Percentiles rank a stretch among this genome's conserved stretches.
These are phyloP conservation scores for Sisymbrium altissimum DNA, from an alignment of 345 rosid species.

Conservation along the genomic window DNA sequence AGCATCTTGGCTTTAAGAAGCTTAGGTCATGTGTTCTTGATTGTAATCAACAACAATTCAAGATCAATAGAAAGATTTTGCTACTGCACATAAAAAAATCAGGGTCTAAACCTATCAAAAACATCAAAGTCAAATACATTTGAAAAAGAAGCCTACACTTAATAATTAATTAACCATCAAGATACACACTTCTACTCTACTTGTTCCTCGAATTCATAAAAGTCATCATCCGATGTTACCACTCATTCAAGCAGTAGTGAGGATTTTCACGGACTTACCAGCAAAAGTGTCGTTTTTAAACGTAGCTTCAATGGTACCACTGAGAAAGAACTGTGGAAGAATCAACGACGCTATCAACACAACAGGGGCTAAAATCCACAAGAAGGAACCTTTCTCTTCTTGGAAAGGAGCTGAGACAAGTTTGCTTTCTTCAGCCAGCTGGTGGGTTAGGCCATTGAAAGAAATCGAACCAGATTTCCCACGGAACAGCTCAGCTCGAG, in stretches of 20 bases:
- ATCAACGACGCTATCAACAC: slow-evolving; percentile 59
- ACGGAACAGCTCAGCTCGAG: slow-evolving; percentile 56
- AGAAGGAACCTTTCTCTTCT: slow-evolving; percentile 60
- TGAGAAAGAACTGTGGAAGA: slow-evolving; percentile 70
- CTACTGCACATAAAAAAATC: background rate
- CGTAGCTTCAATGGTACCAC: slow-evolving; percentile 47
- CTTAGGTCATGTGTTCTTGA: background rate
- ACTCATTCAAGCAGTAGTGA: no score
- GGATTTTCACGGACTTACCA: slow-evolving; percentile 34
- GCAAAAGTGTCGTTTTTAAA: slow-evolving; percentile 50
- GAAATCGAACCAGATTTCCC: slow-evolving; percentile 87
- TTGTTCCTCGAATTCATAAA: background rate
- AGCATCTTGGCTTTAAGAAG: background rate
- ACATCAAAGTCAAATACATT: background rate
- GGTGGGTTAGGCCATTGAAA: slow-evolving; percentile 67
- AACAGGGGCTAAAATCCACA: slow-evolving; percentile 75
- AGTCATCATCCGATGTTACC: background rate
- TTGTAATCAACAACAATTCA: background rate
- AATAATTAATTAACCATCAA: background rate
- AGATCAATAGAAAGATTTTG: background rate
- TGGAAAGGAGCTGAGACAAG: slow-evolving; percentile 65
- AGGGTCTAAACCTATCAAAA: background rate
- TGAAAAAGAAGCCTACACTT: background rate
- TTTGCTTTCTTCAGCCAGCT: slow-evolving; percentile 67
- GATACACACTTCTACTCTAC: background rate